Conservation (phyloP, 139 green algal genomes). For the Haematococcus lacustris region DNA sequence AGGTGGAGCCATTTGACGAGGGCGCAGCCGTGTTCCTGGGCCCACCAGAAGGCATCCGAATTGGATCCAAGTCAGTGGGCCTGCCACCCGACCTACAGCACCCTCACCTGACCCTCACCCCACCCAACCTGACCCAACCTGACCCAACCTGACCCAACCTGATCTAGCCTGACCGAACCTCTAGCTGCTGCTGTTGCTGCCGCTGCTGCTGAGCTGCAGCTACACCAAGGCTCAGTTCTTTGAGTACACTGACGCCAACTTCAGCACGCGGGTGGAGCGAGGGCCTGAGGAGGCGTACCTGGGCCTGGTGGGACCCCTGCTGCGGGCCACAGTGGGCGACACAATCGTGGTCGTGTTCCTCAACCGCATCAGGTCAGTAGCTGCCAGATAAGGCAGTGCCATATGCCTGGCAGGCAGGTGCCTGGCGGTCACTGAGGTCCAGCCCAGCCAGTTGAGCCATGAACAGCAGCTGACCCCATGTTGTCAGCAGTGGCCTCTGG, state of each 20-base stretch:
- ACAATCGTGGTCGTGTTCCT: slow-evolving; percentile 33
- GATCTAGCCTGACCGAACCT: no score
- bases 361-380: slow-evolving; percentile 17
- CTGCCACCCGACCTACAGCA: background rate
- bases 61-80: slow-evolving; percentile 29
- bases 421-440: no score
- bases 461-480: no score
- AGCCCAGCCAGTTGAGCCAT: no score
- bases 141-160: background rate
- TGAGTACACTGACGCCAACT: slow-evolving; percentile 69
- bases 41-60: slow-evolving; percentile 6
- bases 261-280: slow-evolving; percentile 31
- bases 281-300: slow-evolving; percentile 41
- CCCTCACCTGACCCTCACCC: background rate
- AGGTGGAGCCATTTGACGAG: slow-evolving; percentile 18
- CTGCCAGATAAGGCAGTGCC: no score
- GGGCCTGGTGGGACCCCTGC: slow-evolving; percentile 54
- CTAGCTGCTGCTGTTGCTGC: no score
- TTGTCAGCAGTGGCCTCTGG: no score
- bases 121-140: background rate
- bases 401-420: no score
- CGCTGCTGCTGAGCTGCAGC: background rate
- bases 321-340: slow-evolving; percentile 58
- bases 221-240: slow-evolving; percentile 52
- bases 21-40: slow-evolving; percentile 32